Evolutionary conservation across 805 yeast species (phyloP).

Genomic region (Aciculoconidium aculeatum): DNA sequence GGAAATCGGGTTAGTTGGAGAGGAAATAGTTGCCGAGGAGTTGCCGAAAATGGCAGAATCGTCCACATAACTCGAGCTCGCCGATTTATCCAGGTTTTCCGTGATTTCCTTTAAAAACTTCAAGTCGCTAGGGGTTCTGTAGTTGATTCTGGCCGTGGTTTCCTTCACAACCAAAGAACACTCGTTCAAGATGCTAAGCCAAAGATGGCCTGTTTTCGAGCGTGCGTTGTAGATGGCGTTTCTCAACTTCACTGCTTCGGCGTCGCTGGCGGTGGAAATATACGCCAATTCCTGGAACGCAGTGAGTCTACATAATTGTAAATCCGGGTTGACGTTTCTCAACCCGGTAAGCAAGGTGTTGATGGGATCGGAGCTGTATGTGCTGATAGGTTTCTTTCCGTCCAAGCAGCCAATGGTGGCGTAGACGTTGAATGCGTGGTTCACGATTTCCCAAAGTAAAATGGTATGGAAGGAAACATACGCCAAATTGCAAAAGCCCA

Average conservation of each 20-base stretch:
- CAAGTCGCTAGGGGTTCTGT: conserved; percentile 25
- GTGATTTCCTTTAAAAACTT: conserved; percentile 19
- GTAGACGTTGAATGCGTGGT: conserved; percentile 57
- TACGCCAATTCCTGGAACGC: conserved; percentile 75
- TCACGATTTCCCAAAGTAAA: conserved; percentile 48
- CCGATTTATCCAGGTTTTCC: conserved; percentile 12
- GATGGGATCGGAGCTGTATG: conserved; percentile 55
- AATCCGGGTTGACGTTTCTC: conserved; percentile 38
- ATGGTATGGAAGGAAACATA: conserved; percentile 29
- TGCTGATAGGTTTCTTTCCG: conserved; percentile 55
- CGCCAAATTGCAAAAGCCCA: conserved; percentile 22
- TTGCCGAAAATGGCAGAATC: conserved; percentile 32
- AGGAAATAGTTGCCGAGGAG: conserved; percentile 16
- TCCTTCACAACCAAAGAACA: conserved; percentile 50
- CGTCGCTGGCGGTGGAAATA: conserved; percentile 43
- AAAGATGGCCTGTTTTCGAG: conserved; percentile 39
- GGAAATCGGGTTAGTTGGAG: no score
- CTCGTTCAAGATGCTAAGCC: conserved; percentile 59
- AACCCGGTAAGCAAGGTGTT: conserved; percentile 62
- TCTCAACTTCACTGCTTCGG: conserved; percentile 40
- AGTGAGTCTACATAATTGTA: conserved; percentile 41
- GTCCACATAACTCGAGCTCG: conserved; percentile 3
- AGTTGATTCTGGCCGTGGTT: conserved; percentile 39
- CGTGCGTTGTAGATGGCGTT: conserved; percentile 47
- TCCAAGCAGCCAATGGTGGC: conserved; percentile 69